A percentile compares a stretch with the other conserved stretches of the same genome.
Conservation (phyloP, 192 early-diverging fungal species). For the Podila clonocystis region DNA sequence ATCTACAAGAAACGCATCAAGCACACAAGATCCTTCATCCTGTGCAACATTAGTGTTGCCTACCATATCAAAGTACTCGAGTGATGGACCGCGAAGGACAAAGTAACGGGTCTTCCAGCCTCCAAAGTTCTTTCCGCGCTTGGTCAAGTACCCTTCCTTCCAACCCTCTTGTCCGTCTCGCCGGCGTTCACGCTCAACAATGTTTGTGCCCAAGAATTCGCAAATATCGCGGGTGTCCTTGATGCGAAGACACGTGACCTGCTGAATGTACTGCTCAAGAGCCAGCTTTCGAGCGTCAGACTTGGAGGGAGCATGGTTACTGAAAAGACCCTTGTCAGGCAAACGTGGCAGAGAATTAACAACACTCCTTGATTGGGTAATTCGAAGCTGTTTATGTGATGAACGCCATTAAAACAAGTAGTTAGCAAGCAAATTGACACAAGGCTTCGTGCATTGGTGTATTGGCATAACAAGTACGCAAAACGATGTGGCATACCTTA, state of each 20-base stretch:
- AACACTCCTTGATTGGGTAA: slow-evolving; percentile 52
- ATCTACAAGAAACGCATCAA: not conserved
- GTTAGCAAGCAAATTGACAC: not conserved
- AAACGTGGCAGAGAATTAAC: slow-evolving; percentile 73
- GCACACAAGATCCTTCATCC: not conserved
- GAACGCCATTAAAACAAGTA: not conserved
- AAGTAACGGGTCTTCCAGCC: slow-evolving; percentile 96
- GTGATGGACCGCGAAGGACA: slow-evolving; percentile 69
- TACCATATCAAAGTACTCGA: slow-evolving; percentile 88
- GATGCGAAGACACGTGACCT: slow-evolving; percentile 68
- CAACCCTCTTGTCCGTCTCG: slow-evolving; percentile 53
- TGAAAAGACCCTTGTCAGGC: slow-evolving; percentile 89
- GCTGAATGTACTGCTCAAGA: slow-evolving; percentile 86
- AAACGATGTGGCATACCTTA: slow-evolving; percentile 61
- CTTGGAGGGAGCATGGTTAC: slow-evolving; percentile 84
- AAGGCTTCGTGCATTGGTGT: not conserved
- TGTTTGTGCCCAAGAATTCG: slow-evolving; percentile 82
- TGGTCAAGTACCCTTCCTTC: slow-evolving; percentile 91
- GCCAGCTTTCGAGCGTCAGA: slow-evolving; percentile 88
- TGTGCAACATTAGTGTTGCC: slow-evolving; percentile 10
- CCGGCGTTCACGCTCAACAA: slow-evolving; percentile 57
- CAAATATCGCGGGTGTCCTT: slow-evolving; percentile 73
- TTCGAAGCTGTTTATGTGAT: slow-evolving; percentile 28
- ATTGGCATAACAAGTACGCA: not conserved
- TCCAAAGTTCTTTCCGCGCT: slow-evolving; percentile 97